These are phyloP conservation scores for Schizophyllum commune DNA, from an alignment of 1,284 basidiomycete species.

Conservation along the genomic window DNA sequence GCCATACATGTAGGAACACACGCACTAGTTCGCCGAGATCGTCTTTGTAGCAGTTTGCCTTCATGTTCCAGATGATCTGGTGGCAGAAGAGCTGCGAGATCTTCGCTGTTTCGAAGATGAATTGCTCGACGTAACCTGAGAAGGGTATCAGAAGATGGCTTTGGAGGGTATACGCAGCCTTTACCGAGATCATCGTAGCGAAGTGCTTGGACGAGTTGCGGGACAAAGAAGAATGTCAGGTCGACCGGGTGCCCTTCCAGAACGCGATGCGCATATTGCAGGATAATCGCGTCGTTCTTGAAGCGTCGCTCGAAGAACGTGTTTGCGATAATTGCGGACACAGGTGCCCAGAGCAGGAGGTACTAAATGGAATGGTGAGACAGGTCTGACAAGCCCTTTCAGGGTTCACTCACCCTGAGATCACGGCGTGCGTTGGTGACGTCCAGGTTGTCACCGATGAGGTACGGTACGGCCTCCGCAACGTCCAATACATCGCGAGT, in stretches of 20 bases:
- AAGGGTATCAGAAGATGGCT: neutral
- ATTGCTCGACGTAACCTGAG: slow-evolving; percentile 87
- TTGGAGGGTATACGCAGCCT: slow-evolving; percentile 11
- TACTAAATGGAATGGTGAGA: slow-evolving; percentile 41
- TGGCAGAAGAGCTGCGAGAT: slow-evolving; percentile 99
- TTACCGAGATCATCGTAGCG: slow-evolving; percentile 81
- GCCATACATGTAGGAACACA: slow-evolving; percentile 7
- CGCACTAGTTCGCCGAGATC: slow-evolving; percentile 78
- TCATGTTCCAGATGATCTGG: slow-evolving; percentile 99
- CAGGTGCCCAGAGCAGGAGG: slow-evolving; percentile 82
- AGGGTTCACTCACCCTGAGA: slow-evolving; percentile 50
- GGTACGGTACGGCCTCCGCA: slow-evolving; percentile 74
- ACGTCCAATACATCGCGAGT: slow-evolving; percentile 67
- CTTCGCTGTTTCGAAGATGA: slow-evolving; percentile 96
- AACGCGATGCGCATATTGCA: slow-evolving; percentile 97
- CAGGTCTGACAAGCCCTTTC: neutral
- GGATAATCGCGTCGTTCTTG: slow-evolving; percentile 75
- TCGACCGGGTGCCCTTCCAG: slow-evolving; percentile 93
- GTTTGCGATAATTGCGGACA: slow-evolving; percentile 82
- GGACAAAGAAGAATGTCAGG: slow-evolving; percentile 98
- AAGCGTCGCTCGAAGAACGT: slow-evolving; percentile 84
- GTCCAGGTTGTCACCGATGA: slow-evolving; percentile 72
- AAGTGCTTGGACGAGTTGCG: slow-evolving; percentile 95
- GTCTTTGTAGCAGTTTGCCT: slow-evolving; percentile 94
- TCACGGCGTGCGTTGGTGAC: slow-evolving; percentile 45